phyloP scores from a whole-genome alignment of 371 early-diverging fungal genomes.

The Mucor mucedo region DNA sequence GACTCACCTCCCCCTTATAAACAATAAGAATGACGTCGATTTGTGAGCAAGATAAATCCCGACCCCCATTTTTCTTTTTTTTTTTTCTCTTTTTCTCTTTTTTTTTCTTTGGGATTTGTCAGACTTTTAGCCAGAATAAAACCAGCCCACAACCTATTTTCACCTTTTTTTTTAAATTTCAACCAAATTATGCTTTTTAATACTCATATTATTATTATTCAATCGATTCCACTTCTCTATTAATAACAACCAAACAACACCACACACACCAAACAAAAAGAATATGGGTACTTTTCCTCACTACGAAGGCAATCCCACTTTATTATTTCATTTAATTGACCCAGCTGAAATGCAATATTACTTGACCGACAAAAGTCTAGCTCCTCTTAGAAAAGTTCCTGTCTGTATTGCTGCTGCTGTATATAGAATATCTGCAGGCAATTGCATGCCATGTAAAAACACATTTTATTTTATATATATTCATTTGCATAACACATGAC shows the following conservation, averaged over 20 bases:
- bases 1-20: neutral
- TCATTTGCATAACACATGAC: neutral
- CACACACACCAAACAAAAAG: neutral
- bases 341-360: slow-evolving; percentile 18
- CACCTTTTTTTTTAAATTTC: neutral
- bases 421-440: slow-evolving; percentile 29
- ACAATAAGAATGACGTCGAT: neutral
- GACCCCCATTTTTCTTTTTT: slow-evolving; percentile 2
- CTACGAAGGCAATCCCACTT: slow-evolving; percentile 4
- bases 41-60: slow-evolving; percentile 3
- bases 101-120: neutral
- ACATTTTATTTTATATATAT: neutral
- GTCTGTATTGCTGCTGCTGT: slow-evolving; percentile 27
- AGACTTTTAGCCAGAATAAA: neutral
- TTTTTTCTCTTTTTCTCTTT: slow-evolving; percentile 4
- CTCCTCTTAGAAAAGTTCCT: slow-evolving; percentile 17
- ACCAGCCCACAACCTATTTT: neutral
- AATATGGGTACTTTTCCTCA: neutral
- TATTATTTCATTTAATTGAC: slow-evolving; percentile 10
- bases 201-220: neutral
- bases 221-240: neutral
- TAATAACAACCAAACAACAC: slow-evolving; percentile 3
- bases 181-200: neutral
- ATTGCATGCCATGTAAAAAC: slow-evolving; percentile 22
- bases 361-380: slow-evolving; percentile 10